Evolutionary conservation across 2,329 filamentous ascomycete genomes (phyloP), one percentile per base, ranked within the genome.

Genomic region (Lasiodiplodia gonubiensis): DNA sequence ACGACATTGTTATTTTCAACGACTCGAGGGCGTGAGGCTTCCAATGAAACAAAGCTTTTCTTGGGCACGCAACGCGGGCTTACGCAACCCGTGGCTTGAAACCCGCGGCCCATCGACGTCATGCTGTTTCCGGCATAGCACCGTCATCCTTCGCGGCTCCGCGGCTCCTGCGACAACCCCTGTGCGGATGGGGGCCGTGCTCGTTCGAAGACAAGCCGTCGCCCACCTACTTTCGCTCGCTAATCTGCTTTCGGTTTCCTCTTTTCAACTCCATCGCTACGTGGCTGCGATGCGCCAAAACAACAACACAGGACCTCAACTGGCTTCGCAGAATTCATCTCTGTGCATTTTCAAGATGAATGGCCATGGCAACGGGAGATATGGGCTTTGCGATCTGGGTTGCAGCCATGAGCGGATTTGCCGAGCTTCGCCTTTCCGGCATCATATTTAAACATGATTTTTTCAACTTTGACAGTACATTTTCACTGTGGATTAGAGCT

Each of bases 321-420:
- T 8, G 3, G 8, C 3, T 11, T 3, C 7, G 11, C 7, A 21
- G 3, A 3, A n/a, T n/a, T 3, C 18, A n/a, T 11, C 4, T 46
- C 42, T 21, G 10, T 21, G 11, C 42, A 46, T n/a, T 21, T 11
- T 46, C 3, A 14, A 8, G n/a, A 11, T 11, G 18, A 8, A 7
- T 4, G 10, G 2, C 42, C 11, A n/a, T 18, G 6, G 8, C 10
- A 0, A 21, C 5, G n/a, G 8, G 4, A n/a, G 42, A 0, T 21
- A 11, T 46, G 8, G n/a, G 5, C 42, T 46, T 21, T 8, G 10
- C 4, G 18, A n/a, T 46, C 1, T 42, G 39, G 5, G 14, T 42
- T 16, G 42, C 21, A 4, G 18, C 3, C 11, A 11, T 46, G 16
- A 46, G n/a, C 7, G 42, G 18, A 46, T 8, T 21, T 46, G 18